Evolutionary conservation across 768 basidiomycete species (phyloP), one percentile per base, ranked within the genome.

Genomic region (Xerocomellus amylosporus): DNA sequence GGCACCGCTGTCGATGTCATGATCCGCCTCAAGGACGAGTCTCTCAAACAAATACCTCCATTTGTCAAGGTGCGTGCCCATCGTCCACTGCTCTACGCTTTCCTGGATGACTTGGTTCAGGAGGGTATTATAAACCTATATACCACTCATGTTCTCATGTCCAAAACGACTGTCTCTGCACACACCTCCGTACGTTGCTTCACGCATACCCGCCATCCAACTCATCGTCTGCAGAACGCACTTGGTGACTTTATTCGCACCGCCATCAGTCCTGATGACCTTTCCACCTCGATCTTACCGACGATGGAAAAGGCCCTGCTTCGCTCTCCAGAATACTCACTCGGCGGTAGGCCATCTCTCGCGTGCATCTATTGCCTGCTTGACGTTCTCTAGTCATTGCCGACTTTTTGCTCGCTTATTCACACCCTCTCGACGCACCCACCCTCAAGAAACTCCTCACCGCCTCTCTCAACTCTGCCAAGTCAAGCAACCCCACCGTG

Each of bases 301-400:
- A 77, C 78, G 0, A 81, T 90, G 36, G 93, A 95, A 65, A 93
- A 92, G 60, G 82, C 89, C 2, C 66, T 96, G 8, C 71, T 92
- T 10, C 83, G 91, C 26, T 88, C 89, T 2, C 93, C 95, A 0
- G 94, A 96, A 68, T 75, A 81, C 39, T 82, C 87, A 0, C 77
- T 96, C 4, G 73, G 75, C 34, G 75, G 90, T 90, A 55, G 46
- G 80, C 64, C 39, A 41, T 51, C 37, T 46, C 20, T 5, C 15
- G 10, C 20, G 0, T 38, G 4, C 42, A 38, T 20, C 31, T 12
- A 24, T 28, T 12, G 1, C 28, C 6, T 24, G 20, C 9, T 46
- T 49, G 33, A 59, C 62, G 15, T 56, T 53, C 26, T 40, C 51
- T 28, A 86, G 84, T 83, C 7, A 76, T 85, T 30, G 66, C 78